A percentile compares a stretch with the other conserved stretches of the same genome.
Conservation (phyloP, 73 alveolate genomes). For the Breviolum minutum region DNA sequence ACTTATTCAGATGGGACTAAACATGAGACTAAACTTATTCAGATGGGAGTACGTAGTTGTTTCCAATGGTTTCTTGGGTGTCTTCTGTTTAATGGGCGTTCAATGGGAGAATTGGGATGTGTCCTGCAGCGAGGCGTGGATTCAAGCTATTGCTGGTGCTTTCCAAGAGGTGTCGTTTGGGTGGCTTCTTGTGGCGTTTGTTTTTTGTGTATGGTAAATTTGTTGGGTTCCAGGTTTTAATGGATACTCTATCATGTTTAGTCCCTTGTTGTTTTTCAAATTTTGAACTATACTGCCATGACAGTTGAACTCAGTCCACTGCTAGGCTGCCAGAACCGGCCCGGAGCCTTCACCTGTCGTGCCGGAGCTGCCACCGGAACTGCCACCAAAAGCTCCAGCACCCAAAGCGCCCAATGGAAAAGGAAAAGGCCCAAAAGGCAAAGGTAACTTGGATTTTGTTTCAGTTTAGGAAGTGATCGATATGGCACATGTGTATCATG, state of each 20-base stretch:
- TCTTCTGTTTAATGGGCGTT: too few relatives aligned
- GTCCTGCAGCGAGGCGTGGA: too few relatives aligned
- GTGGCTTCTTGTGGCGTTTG: not conserved
- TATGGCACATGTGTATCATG: too few relatives aligned
- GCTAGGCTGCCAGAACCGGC: not conserved
- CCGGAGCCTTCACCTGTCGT: not conserved
- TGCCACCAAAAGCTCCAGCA: not conserved
- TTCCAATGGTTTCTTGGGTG: too few relatives aligned
- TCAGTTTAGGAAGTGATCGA: too few relatives aligned
- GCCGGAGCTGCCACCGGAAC: not conserved
- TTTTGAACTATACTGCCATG: not conserved
- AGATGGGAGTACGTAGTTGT: too few relatives aligned
- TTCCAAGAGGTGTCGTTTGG: too few relatives aligned
- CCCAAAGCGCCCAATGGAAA: conserved; percentile 47
- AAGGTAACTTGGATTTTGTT: not conserved
- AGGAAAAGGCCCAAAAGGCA: not conserved
- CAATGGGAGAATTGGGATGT: too few relatives aligned
- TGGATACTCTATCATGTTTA: not conserved
- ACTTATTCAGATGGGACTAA: too few relatives aligned
- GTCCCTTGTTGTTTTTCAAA: not conserved
- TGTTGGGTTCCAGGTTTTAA: not conserved
- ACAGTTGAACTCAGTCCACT: not conserved
- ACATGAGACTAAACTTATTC: too few relatives aligned
- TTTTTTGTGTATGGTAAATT: not conserved
- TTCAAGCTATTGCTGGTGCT: too few relatives aligned